These are phyloP conservation scores for Arthroderma sp. DNA, from an alignment of 2,329 filamentous ascomycete genomes.

Conservation along the genomic window DNA sequence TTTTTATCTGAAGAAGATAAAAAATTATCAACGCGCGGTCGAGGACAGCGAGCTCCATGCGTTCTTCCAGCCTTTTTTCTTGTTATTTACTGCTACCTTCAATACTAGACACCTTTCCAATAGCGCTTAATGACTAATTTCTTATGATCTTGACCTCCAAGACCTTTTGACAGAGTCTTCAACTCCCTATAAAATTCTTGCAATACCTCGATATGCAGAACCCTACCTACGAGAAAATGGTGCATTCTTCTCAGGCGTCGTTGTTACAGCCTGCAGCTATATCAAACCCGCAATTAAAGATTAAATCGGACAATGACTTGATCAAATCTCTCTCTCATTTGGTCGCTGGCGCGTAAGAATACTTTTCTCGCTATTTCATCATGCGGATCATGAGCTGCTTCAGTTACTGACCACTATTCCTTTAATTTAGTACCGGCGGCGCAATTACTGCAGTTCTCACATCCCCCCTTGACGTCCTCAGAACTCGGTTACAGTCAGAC, in stretches of 20 bases:
- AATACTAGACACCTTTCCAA: background rate
- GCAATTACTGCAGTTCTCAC: conserved; percentile 87
- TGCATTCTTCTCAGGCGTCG: background rate
- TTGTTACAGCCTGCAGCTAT: background rate
- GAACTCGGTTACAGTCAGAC: conserved; percentile 83
- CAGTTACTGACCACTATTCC: background rate
- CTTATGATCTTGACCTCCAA: background rate
- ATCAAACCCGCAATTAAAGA: background rate
- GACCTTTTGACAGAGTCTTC: background rate
- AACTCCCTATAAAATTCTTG: background rate
- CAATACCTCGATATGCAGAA: background rate
- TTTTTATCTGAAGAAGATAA: conserved; percentile 1
- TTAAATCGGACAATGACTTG: background rate
- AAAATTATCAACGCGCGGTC: background rate
- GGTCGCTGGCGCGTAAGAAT: conserved; percentile 5
- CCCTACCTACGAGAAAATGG: background rate
- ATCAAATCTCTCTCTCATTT: conserved; percentile 2
- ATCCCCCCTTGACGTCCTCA: conserved; percentile 82
- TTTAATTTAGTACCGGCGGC: conserved; percentile 43
- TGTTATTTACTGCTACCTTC: background rate
- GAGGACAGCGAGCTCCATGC: background rate
- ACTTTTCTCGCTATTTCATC: background rate
- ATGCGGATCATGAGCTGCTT: background rate
- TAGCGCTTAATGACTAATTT: background rate
- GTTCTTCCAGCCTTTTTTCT: background rate